Evolutionary conservation across 768 basidiomycete genomes (phyloP).

Genomic region (Mycena pura): DNA sequence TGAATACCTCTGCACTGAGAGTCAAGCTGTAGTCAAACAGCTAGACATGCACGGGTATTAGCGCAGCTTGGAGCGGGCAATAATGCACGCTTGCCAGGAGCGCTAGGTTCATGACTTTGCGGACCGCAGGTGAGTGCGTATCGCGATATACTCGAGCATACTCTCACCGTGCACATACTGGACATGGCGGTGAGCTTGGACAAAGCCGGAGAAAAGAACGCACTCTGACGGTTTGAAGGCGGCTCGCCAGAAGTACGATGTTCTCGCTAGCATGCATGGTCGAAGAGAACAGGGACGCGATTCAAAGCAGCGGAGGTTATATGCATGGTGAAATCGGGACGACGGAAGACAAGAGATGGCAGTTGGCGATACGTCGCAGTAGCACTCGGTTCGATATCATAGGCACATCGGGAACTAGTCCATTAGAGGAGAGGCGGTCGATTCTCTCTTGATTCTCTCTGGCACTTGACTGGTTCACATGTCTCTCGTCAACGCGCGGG

Average conservation of each 20-base stretch:
- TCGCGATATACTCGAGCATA: neutral
- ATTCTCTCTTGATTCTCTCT: no score
- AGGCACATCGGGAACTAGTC: no score
- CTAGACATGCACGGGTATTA: neutral
- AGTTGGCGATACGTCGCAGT: no score
- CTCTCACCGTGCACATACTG: constrained; percentile 25
- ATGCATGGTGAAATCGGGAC: neutral
- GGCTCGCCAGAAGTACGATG: constrained; percentile 2
- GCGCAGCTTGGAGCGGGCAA: neutral
- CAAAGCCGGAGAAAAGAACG: neutral
- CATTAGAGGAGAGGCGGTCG: no score
- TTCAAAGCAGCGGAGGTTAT: neutral
- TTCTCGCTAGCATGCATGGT: neutral
- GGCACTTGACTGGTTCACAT: neutral
- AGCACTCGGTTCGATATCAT: no score
- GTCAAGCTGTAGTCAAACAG: constrained; percentile 23
- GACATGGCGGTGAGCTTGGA: neutral
- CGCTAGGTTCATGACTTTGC: constrained; percentile 16
- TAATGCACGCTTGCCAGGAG: constrained; percentile 5
- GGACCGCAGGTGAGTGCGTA: neutral
- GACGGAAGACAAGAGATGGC: neutral
- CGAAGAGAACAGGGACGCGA: neutral
- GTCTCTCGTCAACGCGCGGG: neutral
- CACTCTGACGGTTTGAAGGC: constrained; percentile 15
- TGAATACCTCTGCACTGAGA: constrained; percentile 5